Percentiles rank a stretch among this genome's conserved stretches.
Evolutionary conservation across 257 asterid genomes (phyloP).

Genomic region (Haberlea rhodopensis): DNA sequence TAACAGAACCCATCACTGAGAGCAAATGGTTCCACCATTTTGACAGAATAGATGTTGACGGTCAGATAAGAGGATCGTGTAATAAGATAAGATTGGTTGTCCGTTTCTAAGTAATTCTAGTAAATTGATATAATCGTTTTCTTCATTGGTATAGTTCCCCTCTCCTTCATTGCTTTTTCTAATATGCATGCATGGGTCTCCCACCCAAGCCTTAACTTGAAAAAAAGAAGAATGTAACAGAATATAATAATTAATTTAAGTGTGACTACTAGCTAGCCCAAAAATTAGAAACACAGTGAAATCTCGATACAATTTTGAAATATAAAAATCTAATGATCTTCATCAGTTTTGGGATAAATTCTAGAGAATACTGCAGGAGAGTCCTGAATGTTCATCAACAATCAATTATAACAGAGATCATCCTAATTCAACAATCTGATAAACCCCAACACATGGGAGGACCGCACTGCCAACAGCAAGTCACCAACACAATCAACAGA

Average conservation of each 20-base stretch:
- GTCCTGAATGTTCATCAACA: neutral
- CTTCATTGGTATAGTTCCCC: neutral
- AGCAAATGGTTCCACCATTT: neutral
- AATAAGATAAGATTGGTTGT: too few species aligned
- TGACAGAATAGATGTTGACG: neutral
- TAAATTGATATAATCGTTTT: too few species aligned
- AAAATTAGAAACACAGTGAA: neutral
- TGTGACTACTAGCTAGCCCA: neutral
- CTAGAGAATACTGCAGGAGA: too few species aligned
- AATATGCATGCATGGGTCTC: neutral
- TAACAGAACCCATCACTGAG: neutral
- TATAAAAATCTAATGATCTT: too few species aligned
- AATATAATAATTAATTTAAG: too few species aligned
- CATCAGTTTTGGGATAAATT: too few species aligned
- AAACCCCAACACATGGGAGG: neutral
- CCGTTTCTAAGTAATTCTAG: neutral
- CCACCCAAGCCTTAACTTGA: neutral
- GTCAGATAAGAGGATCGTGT: neutral
- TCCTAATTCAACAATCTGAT: neutral
- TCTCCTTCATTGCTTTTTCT: neutral
- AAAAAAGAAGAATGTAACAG: neutral
- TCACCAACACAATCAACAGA: neutral
- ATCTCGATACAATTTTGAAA: neutral
- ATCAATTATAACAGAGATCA: neutral
- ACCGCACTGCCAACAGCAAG: neutral